Conservation (phyloP, 257 asterid species). For the Nyctanthes arbortristis region DNA sequence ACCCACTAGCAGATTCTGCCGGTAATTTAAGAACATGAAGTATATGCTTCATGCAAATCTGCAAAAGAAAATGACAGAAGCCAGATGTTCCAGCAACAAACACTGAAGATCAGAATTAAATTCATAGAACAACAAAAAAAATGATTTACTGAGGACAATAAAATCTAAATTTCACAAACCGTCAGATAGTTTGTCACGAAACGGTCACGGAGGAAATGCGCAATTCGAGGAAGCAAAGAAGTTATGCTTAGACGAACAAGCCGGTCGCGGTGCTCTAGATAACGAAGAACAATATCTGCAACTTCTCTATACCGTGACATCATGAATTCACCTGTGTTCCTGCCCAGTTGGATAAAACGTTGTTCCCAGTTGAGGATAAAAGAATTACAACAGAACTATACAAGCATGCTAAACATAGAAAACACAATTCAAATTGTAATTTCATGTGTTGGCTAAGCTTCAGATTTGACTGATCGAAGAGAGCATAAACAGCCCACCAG, state of each 20-base stretch:
- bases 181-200: slow-evolving; percentile 94
- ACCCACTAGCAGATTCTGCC: slow-evolving; percentile 98
- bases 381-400: background rate
- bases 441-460: slow-evolving; percentile 5
- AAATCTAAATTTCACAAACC: slow-evolving; percentile 41
- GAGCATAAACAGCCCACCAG: slow-evolving; percentile 8
- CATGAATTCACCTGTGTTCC: slow-evolving; percentile 99
- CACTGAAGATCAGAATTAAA: slow-evolving; percentile 20
- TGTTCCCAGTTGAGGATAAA: slow-evolving; percentile 9
- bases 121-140: slow-evolving; percentile 6
- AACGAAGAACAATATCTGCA: slow-evolving; percentile 95
- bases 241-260: slow-evolving; percentile 99
- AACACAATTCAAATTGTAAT: background rate
- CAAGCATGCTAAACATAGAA: slow-evolving; percentile 6
- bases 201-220: slow-evolving; percentile 98
- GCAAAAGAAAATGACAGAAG: slow-evolving; percentile 33
- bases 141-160: slow-evolving; percentile 14
- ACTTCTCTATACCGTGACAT: slow-evolving; percentile 99
- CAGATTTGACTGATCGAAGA: slow-evolving; percentile 19
- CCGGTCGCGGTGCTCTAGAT: slow-evolving; percentile 93
- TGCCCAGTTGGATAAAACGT: slow-evolving; percentile 40
- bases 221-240: slow-evolving; percentile 96
- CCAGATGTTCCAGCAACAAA: slow-evolving; percentile 18
- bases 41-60: slow-evolving; percentile 99
- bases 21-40: slow-evolving; percentile 96